A percentile compares a stretch with the other conserved stretches of the same genome.
Evolutionary conservation across 2,329 filamentous ascomycete genomes (phyloP).

Genomic region (Cryphonectria carpinicola): DNA sequence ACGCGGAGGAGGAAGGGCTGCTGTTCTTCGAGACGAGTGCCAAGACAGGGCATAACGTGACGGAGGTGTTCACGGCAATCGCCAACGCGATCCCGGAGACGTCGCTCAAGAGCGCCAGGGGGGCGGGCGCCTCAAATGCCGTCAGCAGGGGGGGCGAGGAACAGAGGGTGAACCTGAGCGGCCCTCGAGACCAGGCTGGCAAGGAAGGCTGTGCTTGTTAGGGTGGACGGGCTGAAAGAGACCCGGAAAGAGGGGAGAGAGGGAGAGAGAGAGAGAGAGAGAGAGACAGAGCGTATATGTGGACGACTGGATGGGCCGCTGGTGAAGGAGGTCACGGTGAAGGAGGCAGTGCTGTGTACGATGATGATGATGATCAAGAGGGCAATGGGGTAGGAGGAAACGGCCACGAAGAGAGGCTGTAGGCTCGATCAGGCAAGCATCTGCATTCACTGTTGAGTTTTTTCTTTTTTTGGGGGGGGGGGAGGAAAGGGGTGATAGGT

Average conservation of each 20-base stretch:
- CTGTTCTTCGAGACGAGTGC: constrained; percentile 98
- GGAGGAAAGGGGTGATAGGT: constrained; percentile 12
- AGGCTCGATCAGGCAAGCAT: constrained; percentile 19
- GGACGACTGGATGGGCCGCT: background rate
- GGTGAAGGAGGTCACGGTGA: background rate
- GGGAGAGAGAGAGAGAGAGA: no score
- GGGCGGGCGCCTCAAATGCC: constrained; percentile 64
- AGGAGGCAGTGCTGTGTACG: background rate
- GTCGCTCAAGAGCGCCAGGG: constrained; percentile 85
- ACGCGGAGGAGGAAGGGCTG: constrained; percentile 91
- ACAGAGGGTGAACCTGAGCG: constrained; percentile 81
- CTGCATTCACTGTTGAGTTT: constrained; percentile 23
- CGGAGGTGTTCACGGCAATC: constrained; percentile 96
- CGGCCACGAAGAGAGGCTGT: background rate
- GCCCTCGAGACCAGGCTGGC: constrained; percentile 71
- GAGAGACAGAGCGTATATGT: no score
- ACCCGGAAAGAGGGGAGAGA: no score
- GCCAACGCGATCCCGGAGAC: constrained; percentile 98
- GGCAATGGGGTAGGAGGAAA: background rate
- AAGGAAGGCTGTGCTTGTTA: constrained; percentile 94
- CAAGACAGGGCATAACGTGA: constrained; percentile 93
- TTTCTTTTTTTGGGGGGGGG: background rate
- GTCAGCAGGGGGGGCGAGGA: constrained; percentile 66
- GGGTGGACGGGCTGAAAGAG: constrained; percentile 29
- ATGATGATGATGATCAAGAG: background rate